Conservation (phyloP, 1,284 basidiomycete genomes). For the Mycena sp. region DNA sequence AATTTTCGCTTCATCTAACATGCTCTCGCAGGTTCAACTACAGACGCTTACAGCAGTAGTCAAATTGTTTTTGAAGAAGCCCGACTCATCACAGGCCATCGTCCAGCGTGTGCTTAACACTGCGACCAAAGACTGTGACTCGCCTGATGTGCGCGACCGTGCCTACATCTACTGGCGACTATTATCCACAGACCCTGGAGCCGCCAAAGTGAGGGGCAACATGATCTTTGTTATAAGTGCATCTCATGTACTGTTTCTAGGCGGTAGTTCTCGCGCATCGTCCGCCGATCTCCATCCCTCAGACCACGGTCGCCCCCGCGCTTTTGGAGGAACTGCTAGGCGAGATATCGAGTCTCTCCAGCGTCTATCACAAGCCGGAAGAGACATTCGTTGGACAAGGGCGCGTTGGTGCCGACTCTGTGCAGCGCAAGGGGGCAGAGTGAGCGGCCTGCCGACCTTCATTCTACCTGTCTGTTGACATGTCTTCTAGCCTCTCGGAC, state of each 20-base stretch:
- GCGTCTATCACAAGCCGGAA: conserved; percentile 96
- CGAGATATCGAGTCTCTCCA: conserved; percentile 89
- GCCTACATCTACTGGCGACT: conserved; percentile 98
- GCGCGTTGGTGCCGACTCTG: conserved; percentile 84
- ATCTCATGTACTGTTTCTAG: conserved; percentile 50
- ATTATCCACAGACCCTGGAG: conserved; percentile 91
- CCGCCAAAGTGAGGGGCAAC: conserved; percentile 78
- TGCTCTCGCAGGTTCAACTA: no score
- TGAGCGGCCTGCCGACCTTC: conserved; percentile 59
- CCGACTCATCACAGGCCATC: conserved; percentile 89
- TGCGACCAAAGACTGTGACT: conserved; percentile 97
- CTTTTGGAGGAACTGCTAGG: conserved; percentile 93
- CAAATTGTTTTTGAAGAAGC: conserved; percentile 95
- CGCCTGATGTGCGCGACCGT: conserved; percentile 95
- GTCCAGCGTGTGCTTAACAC: conserved; percentile 92
- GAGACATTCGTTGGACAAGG: conserved; percentile 92
- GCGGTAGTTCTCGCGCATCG: conserved; percentile 91
- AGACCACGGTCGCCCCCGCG: conserved; percentile 89
- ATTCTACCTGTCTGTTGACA: conserved; percentile 24
- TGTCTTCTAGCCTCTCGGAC: conserved; percentile 12
- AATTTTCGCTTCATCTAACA: no score
- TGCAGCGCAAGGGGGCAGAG: conserved; percentile 76
- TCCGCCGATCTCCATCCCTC: conserved; percentile 93
- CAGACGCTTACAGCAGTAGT: conserved; percentile 96
- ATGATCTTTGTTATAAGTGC: not conserved